Evolutionary conservation across 805 yeast species (phyloP).

Genomic region (Barnettozyma populi): DNA sequence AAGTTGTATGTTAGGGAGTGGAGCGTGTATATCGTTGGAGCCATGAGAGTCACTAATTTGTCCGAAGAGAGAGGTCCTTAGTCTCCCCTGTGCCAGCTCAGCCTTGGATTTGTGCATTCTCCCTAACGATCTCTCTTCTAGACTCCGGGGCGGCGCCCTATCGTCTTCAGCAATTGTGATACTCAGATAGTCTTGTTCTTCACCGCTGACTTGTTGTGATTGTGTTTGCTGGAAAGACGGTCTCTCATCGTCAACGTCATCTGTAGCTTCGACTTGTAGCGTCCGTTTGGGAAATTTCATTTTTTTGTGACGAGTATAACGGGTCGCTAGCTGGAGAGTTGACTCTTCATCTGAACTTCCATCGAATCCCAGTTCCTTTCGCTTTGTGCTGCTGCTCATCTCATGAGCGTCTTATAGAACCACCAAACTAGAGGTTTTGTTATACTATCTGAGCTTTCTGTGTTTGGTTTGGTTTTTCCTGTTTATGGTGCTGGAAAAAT

Average conservation of each 20-base stretch:
- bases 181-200: slow-evolving; percentile 25
- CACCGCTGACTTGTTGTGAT: slow-evolving; percentile 7
- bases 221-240: not conserved
- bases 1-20: slow-evolving; percentile 6
- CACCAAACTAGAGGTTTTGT: too few relatives aligned
- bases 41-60: slow-evolving; percentile 4
- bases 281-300: slow-evolving; percentile 13
- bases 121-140: not conserved
- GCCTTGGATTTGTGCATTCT: not conserved
- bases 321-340: not conserved
- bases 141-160: slow-evolving; percentile 7
- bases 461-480: too few relatives aligned
- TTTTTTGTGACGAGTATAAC: slow-evolving; percentile 1
- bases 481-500: too few relatives aligned
- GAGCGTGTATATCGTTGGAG: not conserved
- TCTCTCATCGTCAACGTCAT: slow-evolving; percentile 8
- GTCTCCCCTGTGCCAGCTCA: slow-evolving; percentile 5
- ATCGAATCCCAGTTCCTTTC: slow-evolving; percentile 19
- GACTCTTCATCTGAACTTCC: slow-evolving; percentile 8
- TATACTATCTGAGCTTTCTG: too few relatives aligned
- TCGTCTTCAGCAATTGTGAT: slow-evolving; percentile 21
- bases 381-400: slow-evolving; percentile 9
- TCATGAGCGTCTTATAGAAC: not conserved
- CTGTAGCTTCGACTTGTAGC: slow-evolving; percentile 1
- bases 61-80: slow-evolving; percentile 21